Evolutionary conservation across 2,329 filamentous ascomycete genomes (phyloP), one percentile per base, ranked within the genome.

Genomic region (Diaporthe amygdali): DNA sequence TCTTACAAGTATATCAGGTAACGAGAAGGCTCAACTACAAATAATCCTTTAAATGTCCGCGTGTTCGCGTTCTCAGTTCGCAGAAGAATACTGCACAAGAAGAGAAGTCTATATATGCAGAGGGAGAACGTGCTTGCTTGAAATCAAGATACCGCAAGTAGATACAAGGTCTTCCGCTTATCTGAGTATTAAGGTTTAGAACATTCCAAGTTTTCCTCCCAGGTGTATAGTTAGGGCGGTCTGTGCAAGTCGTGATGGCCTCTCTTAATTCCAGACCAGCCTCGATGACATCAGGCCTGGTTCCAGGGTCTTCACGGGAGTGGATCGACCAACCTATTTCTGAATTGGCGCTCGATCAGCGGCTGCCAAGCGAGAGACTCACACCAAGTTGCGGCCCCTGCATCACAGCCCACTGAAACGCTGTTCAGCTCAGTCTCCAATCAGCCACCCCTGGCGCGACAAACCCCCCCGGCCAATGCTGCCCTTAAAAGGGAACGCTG

Each of bases 371-470:
- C 37, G 51, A 52, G 51, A 44, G 51, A 54, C 51, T 68, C 66
- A 4, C 66, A 68, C 41, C 66, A 56, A 56, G 52, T 30, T 56
- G 41, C 41, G 66, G 41, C 66, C 66, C 66, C 52, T 68, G 66
- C 66, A 68, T 52, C 66, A 39, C 66, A 68, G 66, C 66, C 66
- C 66, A 17, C 66, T 68, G 66, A 68, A 68, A 68, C 66, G 49
- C 27, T 56, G 52, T 27, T 17, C 66, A 39, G 49, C 4, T 7
- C 55, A 22, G 41, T 68, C 52, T 59, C 66, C 66, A 68, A 68
- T 68, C 66, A 68, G 52, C 52, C 52, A 59, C 44, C 44, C 52
- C 41, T 49, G 55, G 37, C 49, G 12, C 5, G 15, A 17, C 5
- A 32, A 54, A 49, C 25, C 61, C 61, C 46, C 46, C 56, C 32